Evolutionary conservation across 2,329 filamentous ascomycete genomes (phyloP).

Genomic region (Neoarthrinium moseri): DNA sequence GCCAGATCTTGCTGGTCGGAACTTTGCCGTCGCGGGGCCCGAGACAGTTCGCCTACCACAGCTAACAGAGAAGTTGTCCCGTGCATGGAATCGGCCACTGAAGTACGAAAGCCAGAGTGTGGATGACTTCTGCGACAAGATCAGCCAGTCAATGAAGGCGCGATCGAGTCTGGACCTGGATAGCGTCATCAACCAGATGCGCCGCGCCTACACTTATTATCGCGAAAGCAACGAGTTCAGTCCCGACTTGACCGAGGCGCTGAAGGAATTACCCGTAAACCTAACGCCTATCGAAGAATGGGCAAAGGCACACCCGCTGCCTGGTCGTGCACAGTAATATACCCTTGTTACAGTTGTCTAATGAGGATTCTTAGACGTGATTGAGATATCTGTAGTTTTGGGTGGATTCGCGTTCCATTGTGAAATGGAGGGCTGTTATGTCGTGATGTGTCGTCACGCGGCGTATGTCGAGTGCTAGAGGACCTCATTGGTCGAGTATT

Average conservation of each 20-base stretch:
- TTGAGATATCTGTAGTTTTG: too few relatives aligned
- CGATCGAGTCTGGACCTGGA: conserved; percentile 32
- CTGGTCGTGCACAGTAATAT: background rate
- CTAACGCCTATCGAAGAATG: conserved; percentile 34
- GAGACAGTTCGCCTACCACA: conserved; percentile 31
- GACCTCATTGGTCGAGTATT: background rate
- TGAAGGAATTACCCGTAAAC: conserved; percentile 28
- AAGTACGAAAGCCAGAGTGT: conserved; percentile 31
- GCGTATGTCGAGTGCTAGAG: background rate
- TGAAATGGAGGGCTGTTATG: background rate
- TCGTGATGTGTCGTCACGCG: conserved; percentile 6
- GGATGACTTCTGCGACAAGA: conserved; percentile 27
- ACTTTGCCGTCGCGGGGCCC: conserved; percentile 33
- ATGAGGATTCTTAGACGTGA: background rate
- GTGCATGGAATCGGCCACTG: conserved; percentile 30
- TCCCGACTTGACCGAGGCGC: conserved; percentile 32
- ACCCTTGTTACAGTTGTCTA: background rate
- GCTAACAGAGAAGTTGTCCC: conserved; percentile 30
- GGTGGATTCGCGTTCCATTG: too few relatives aligned
- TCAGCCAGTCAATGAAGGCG: conserved; percentile 29
- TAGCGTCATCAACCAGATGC: conserved; percentile 34
- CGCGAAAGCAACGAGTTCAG: conserved; percentile 36
- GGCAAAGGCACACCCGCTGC: conserved; percentile 22
- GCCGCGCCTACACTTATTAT: conserved; percentile 38
- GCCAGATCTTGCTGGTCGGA: conserved; percentile 30